Evolutionary conservation across 2,329 filamentous ascomycete species (phyloP).

Genomic region (Fusarium heterosporum): DNA sequence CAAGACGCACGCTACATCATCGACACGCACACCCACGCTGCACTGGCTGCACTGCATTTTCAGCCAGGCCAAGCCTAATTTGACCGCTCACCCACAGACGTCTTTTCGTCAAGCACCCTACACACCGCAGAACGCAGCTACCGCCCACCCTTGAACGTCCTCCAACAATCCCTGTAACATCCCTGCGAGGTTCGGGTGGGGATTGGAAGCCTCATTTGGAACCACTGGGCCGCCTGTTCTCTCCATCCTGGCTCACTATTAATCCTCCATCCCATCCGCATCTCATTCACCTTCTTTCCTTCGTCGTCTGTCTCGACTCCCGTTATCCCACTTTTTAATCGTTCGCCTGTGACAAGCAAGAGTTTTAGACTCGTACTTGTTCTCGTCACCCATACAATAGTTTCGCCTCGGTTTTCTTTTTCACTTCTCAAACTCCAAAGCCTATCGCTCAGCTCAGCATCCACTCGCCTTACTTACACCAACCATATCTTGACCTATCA

Average conservation of each 20-base stretch:
- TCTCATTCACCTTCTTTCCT: slow-evolving; percentile 36
- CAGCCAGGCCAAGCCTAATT: slow-evolving; percentile 38
- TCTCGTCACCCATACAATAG: slow-evolving; percentile 14
- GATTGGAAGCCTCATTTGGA: slow-evolving; percentile 47
- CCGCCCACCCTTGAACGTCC: slow-evolving; percentile 37
- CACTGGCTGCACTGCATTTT: slow-evolving; percentile 24
- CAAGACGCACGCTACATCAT: slow-evolving; percentile 36
- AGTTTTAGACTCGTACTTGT: slow-evolving; percentile 16
- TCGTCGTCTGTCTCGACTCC: slow-evolving; percentile 43
- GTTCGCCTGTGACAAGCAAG: slow-evolving; percentile 31
- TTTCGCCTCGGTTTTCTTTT: slow-evolving; percentile 27
- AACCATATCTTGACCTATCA: slow-evolving; percentile 14
- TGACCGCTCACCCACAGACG: slow-evolving; percentile 36
- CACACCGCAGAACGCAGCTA: slow-evolving; percentile 38
- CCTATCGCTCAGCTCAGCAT: slow-evolving; percentile 17
- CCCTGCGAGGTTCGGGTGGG: slow-evolving; percentile 35
- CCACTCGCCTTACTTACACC: slow-evolving; percentile 37
- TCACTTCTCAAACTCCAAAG: slow-evolving; percentile 19
- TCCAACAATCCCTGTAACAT: slow-evolving; percentile 31
- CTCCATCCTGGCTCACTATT: slow-evolving; percentile 47
- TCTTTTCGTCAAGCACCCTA: slow-evolving; percentile 26
- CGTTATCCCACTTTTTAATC: slow-evolving; percentile 39
- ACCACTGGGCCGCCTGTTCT: slow-evolving; percentile 45
- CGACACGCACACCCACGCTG: slow-evolving; percentile 32
- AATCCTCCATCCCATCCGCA: slow-evolving; percentile 45